phyloP scores from a whole-genome alignment of 2,329 filamentous ascomycete species.

The Curvularia sp. region DNA sequence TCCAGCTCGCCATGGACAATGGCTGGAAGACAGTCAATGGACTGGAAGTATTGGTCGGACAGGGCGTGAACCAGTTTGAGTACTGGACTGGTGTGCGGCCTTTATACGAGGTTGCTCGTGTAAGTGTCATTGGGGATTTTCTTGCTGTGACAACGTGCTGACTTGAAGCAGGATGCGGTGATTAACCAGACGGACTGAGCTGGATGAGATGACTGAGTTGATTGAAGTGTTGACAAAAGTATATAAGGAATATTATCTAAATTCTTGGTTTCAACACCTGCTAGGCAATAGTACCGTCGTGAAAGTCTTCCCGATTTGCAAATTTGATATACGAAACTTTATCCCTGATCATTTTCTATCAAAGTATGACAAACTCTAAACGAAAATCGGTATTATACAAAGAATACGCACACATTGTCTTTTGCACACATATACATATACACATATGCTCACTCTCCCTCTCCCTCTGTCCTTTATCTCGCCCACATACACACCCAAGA shows the following conservation, averaged over 20 bases:
- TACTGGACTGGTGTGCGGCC: constrained; percentile 84
- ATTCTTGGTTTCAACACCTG: neutral
- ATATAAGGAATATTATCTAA: neutral
- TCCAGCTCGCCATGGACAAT: constrained; percentile 78
- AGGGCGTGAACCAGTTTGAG: constrained; percentile 85
- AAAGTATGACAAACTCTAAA: neutral
- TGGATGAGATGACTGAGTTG: neutral
- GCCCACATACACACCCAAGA: no score
- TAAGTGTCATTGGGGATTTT: constrained; percentile 41
- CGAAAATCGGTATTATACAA: neutral
- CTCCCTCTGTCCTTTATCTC: no score
- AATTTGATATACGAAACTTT: neutral
- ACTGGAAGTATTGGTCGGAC: constrained; percentile 85
- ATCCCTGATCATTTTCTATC: neutral
- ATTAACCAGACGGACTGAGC: constrained; percentile 22
- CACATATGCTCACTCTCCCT: no score
- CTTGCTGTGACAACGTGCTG: constrained; percentile 2
- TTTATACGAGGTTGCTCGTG: constrained; percentile 72
- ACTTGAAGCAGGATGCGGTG: constrained; percentile 24
- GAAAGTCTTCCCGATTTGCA: neutral
- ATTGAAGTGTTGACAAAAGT: neutral
- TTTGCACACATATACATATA: no score
- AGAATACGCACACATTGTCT: neutral
- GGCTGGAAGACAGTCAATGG: constrained; percentile 87
- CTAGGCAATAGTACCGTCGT: neutral